Base-by-base conservation (phyloP, 768 basidiomycete genomes). In the Suillus lakei region DNA sequence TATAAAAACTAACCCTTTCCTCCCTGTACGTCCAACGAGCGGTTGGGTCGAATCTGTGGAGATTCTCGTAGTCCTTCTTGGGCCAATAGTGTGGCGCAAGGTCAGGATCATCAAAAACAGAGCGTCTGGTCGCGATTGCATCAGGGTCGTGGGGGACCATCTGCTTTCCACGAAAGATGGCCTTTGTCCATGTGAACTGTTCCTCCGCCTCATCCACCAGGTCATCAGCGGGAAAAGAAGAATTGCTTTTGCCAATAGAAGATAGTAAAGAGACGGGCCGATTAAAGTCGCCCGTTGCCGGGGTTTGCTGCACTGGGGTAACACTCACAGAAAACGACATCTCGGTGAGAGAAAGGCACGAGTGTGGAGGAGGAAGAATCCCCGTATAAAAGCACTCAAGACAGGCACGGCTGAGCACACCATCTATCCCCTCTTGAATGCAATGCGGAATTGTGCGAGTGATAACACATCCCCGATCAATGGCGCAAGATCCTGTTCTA, bases 1-100 rank as follows among this genome's bases (percentile, higher is more conserved):
- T 44, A 34, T 15, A 56, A 26, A 23, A 0, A 70, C 77, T 61
- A 36, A 81, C 82, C 71, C 73, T 78, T 70, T 90, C 86, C 71
- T 89, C 87, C 46, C 81, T 73, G 63, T 80, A 79, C 4, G 88
- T 88, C 88, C 89, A 91, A 21, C 88, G 80, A 50, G 84, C 84
- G 41, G 76, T 76, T 0, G 84, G 80, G 66, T 90, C 84, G 61
- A 90, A 88, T 7, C 87, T 80, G 61, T 84, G 84, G 12, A 84
- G 66, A 68, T 86, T 87, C 72, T 89, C 87, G 50, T 86, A 87
- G 2, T 82, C 76, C 0, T 77, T 64, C 62, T 81, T 84, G 1
- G 86, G 86, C 83, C 80, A 83, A 54, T 74, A 60, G 61, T 82
- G 79, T 23, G 77, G 70, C 0, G 80, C 82, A 7, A 84, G 74